phyloP scores from a whole-genome alignment of 2,329 filamentous ascomycete genomes.

The Penicillium sp. region DNA sequence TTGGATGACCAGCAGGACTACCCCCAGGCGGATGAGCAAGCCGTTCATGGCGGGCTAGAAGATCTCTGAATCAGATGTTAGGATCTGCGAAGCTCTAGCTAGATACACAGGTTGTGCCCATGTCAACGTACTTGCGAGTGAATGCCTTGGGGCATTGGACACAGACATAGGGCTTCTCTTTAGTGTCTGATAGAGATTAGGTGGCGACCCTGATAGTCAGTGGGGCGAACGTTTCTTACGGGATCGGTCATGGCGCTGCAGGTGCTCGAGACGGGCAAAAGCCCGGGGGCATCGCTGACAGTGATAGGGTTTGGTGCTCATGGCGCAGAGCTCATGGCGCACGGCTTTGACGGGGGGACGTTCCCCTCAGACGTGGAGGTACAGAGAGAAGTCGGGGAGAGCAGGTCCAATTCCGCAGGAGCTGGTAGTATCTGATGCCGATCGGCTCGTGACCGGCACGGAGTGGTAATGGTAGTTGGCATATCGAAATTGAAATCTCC shows the following conservation, averaged over 20 bases:
- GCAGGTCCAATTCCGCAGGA: background rate
- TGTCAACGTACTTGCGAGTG: constrained; percentile 36
- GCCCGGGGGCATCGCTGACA: constrained; percentile 37
- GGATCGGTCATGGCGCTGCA: constrained; percentile 42
- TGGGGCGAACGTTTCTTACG: constrained; percentile 27
- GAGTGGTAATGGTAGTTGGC: background rate
- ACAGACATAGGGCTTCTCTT: constrained; percentile 40
- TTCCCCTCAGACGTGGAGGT: background rate
- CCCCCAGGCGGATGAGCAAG: constrained; percentile 30
- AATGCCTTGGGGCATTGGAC: constrained; percentile 39
- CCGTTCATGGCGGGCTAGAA: constrained; percentile 39
- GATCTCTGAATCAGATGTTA: constrained; percentile 31
- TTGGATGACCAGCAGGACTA: constrained; percentile 18
- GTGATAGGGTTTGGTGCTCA: constrained; percentile 32
- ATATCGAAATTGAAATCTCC: background rate
- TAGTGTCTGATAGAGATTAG: constrained; percentile 35
- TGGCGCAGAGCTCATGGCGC: constrained; percentile 12
- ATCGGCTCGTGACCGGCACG: background rate
- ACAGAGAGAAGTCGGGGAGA: background rate
- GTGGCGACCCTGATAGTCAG: background rate
- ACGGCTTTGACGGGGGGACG: background rate
- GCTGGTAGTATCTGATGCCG: background rate
- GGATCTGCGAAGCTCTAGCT: background rate
- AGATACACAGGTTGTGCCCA: background rate
- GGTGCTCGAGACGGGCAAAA: constrained; percentile 41